phyloP scores from a whole-genome alignment of 192 early-diverging fungal genomes.

The Linnemannia zychae region DNA sequence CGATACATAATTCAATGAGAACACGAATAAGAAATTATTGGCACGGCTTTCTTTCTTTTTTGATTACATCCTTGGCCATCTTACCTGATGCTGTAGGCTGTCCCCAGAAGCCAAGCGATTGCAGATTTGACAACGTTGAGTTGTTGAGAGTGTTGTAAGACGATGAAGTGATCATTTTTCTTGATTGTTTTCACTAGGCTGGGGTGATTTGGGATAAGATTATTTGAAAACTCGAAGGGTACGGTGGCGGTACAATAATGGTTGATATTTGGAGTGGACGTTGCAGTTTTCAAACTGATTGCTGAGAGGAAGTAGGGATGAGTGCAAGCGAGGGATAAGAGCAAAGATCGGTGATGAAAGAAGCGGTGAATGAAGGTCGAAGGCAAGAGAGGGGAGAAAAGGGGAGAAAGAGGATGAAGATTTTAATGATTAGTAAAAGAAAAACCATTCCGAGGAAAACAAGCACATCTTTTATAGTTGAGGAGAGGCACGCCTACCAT shows the following conservation, averaged over 20 bases:
- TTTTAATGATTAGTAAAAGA: not conserved
- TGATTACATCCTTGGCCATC: not conserved
- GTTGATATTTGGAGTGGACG: not conserved
- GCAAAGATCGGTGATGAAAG: too few species aligned
- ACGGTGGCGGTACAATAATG: not conserved
- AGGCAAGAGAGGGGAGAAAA: not conserved
- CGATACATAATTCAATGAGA: not conserved
- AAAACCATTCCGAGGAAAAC: not conserved
- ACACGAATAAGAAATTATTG: not conserved
- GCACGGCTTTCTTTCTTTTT: not conserved
- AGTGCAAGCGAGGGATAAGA: too few species aligned
- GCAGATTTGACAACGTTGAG: not conserved
- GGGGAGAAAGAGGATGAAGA: not conserved
- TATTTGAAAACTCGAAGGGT: not conserved
- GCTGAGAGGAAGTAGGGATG: too few species aligned
- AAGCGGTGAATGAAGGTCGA: not conserved
- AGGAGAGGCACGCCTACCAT: not conserved
- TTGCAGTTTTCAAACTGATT: not conserved
- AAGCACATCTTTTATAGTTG: not conserved
- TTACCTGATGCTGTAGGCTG: slow-evolving; percentile 49
- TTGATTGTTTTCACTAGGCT: not conserved
- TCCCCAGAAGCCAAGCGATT: slow-evolving; percentile 34
- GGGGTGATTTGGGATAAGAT: not conserved
- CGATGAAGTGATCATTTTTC: slow-evolving; percentile 30
- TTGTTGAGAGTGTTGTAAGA: slow-evolving; percentile 24